Evolutionary conservation across 78 protist genomes (phyloP), one percentile per base, ranked within the genome.

Genomic region (Anaeramoeba ignava): DNA sequence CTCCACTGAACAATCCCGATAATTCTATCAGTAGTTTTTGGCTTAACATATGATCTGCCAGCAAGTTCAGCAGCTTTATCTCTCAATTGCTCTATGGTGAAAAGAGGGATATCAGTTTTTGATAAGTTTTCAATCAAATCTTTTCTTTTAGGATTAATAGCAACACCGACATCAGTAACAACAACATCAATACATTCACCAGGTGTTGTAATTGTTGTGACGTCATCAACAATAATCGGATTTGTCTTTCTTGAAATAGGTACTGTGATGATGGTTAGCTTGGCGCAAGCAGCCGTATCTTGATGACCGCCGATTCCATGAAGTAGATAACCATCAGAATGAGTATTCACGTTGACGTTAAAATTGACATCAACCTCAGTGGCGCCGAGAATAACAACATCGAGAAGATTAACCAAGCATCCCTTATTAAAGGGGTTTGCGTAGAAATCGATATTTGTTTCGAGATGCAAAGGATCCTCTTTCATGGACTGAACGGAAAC

Each of bases 261-360:
- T 17, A 12, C n/a, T 39, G 78, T 40, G 37, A 83, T 40, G 80
- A 83, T 83, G 42, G 78, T n/a, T 33, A 83, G 78, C 78, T 83
- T 83, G 78, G 79, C 85, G 78, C 85, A 78, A 33, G 85, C 85
- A 36, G 85, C 85, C 2, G 85, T 83, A 40, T 83, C 85, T 36
- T 83, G 85, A 40, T 41, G 78, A 1, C 85, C 85, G 78, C 85
- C 85, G 2, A 80, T 83, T 34, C 78, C 78, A 36, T 83, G 85
- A 39, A 36, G 78, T 17, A 83, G n/a, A 40, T 8, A 83, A 1
- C 85, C 85, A 40, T 83, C 80, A 17, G 79, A 40, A 2, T 41
- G 85, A 17, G 80, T 41, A 36, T 83, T 83, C 39, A 41, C 78
- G 2, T 83, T 83, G 78, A 83, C 80, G 78, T 83, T 83, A 40